Percentiles rank a stretch among this genome's conserved stretches.
Conservation (phyloP, 805 yeast genomes). For the Candida takata region DNA sequence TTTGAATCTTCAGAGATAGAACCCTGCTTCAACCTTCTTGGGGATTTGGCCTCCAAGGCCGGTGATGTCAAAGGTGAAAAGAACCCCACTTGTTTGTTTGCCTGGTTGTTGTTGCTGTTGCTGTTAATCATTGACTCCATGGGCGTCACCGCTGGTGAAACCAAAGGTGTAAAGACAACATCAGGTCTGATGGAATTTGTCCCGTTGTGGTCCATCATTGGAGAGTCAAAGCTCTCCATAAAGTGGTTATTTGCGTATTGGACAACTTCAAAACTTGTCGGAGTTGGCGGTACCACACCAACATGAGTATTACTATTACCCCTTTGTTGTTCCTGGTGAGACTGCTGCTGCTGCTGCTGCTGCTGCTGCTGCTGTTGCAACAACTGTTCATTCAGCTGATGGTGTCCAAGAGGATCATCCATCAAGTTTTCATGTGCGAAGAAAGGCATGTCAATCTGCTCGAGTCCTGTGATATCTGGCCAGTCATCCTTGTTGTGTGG, state of each 20-base stretch:
- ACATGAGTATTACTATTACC: neutral
- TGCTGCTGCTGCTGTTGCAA: conserved; percentile 2
- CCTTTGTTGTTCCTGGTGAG: neutral
- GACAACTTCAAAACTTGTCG: conserved; percentile 16
- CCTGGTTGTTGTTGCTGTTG: conserved; percentile 6
- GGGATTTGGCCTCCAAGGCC: conserved; percentile 43
- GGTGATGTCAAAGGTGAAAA: conserved; percentile 59
- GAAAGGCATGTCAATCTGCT: conserved; percentile 4
- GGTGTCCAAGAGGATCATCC: conserved; percentile 1
- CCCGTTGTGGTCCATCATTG: conserved; percentile 8
- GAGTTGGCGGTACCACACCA: conserved; percentile 18
- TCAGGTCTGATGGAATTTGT: conserved; percentile 39
- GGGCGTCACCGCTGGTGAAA: conserved; percentile 72
- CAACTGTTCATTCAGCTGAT: conserved; percentile 1
- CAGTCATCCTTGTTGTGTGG: conserved; percentile 2
- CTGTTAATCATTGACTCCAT: conserved; percentile 28
- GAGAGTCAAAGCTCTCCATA: conserved; percentile 15
- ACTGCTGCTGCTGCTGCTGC: conserved; percentile 3
- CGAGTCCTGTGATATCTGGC: neutral
- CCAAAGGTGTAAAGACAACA: conserved; percentile 65
- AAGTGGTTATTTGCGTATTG: conserved; percentile 6
- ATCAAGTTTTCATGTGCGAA: conserved; percentile 5
- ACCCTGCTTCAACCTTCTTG: conserved; percentile 18
- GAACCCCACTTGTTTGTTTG: conserved; percentile 16
- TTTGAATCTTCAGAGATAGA: conserved; percentile 18